A percentile compares a stretch with the other conserved stretches of the same genome.
These are phyloP conservation scores for Vanrija pseudolonga DNA, from an alignment of 1,284 basidiomycete species.

Conservation along the genomic window DNA sequence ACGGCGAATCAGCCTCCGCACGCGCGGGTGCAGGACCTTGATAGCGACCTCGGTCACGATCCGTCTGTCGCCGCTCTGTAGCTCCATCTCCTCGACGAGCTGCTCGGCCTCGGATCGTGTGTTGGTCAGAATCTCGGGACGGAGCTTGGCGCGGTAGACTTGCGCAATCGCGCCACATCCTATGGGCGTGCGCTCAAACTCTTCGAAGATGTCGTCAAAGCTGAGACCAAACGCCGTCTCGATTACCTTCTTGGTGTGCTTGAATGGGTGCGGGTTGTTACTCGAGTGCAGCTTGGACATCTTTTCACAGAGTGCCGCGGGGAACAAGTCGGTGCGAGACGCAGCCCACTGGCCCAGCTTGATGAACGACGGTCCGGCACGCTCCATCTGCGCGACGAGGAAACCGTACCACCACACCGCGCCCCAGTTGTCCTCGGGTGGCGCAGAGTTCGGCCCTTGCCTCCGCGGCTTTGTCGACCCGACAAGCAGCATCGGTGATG, in stretches of 20 bases:
- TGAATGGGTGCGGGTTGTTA: slow-evolving; percentile 75
- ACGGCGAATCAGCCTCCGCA: slow-evolving; percentile 72
- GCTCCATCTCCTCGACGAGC: slow-evolving; percentile 44
- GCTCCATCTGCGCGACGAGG: slow-evolving; percentile 84
- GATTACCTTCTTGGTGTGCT: slow-evolving; percentile 77
- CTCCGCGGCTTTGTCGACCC: slow-evolving; percentile 54
- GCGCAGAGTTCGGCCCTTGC: slow-evolving; percentile 47
- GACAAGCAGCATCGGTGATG: slow-evolving; percentile 78
- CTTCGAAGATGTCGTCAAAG: slow-evolving; percentile 87
- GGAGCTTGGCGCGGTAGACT: slow-evolving; percentile 82
- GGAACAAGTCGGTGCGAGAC: slow-evolving; percentile 90
- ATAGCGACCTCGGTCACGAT: slow-evolving; percentile 84
- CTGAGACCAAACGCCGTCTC: slow-evolving; percentile 75
- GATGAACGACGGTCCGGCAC: slow-evolving; percentile 94
- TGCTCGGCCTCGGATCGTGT: slow-evolving; percentile 19
- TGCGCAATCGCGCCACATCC: slow-evolving; percentile 98
- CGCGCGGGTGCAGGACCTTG: slow-evolving; percentile 89
- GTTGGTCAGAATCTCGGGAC: slow-evolving; percentile 71
- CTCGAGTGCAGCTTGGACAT: slow-evolving; percentile 86
- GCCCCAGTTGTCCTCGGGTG: slow-evolving; percentile 75
- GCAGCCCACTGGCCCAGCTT: slow-evolving; percentile 99
- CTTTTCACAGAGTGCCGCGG: slow-evolving; percentile 79
- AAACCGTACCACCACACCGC: slow-evolving; percentile 94
- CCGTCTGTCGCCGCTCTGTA: slow-evolving; percentile 27
- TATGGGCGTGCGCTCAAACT: slow-evolving; percentile 81